Conservation (phyloP, 129 eudicot genomes). For the Deinandra increscens region DNA sequence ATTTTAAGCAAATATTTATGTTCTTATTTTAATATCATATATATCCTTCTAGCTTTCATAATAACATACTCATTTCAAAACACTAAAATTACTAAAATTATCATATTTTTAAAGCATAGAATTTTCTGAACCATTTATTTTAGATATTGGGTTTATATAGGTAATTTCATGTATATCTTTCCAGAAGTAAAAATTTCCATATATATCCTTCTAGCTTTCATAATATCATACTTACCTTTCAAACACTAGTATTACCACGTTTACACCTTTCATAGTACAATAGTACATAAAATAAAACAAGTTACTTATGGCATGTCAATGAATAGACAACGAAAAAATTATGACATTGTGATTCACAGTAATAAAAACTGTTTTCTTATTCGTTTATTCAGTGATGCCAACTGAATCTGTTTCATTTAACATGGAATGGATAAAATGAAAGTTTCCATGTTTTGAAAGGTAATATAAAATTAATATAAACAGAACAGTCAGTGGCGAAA, state of each 20-base stretch:
- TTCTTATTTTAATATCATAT: not conserved
- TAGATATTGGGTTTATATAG: not conserved
- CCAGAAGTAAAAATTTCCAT: not conserved
- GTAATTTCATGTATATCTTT: not conserved
- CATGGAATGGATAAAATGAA: too few species aligned
- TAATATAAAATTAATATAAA: too few species aligned
- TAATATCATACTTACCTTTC: not conserved
- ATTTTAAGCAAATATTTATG: not conserved
- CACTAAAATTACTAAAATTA: too few species aligned
- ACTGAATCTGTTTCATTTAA: too few species aligned
- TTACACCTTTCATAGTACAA: too few species aligned
- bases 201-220: not conserved
- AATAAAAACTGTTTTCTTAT: not conserved
- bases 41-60: not conserved
- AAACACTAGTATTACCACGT: not conserved
- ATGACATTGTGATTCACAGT: not conserved
- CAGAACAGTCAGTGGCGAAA: too few species aligned
- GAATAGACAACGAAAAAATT: not conserved
- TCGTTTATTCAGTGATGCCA: too few species aligned
- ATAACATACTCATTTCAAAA: not conserved
- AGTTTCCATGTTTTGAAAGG: too few species aligned
- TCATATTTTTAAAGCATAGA: not conserved
- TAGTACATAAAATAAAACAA: not conserved
- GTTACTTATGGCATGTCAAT: not conserved
- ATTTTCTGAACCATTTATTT: not conserved